Evolutionary conservation across 164 flowering plant species (phyloP), one percentile per base, ranked within the genome.

Genomic region (Tetrastigma voinierianum): DNA sequence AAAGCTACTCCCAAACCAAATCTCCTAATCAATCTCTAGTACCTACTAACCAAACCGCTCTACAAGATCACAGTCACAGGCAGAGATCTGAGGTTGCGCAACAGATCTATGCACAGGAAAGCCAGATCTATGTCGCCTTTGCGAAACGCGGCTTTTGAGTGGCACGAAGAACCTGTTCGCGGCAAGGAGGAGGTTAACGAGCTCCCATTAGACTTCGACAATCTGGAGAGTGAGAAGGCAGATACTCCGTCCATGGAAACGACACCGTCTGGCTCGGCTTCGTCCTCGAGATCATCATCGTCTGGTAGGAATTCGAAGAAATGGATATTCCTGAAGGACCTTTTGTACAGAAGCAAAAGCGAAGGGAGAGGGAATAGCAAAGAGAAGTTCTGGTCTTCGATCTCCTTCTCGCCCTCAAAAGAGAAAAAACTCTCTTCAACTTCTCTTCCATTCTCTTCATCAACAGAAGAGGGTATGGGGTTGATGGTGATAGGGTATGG

Each of bases 61-160:
- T 52, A 60, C 54, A 59, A 53, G 2, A 67, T 10, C 48, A 59
- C 19, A 40, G 14, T 40, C 52, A 24, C 62, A 74, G 90, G 90
- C 45, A 80, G 90, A 71, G 86, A 83, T 77, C 75, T 80, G 55
- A 76, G 76, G 58, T 58, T 68, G 7, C 69, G 84, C 3, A 78
- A 58, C 62, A 71, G 82, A 70, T 85, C 86, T 52, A n/a, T 80
- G 8, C 87, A 77, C 57, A 65, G 90, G 25, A 73, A 83, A 48
- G 61, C 87, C 44, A 82, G 90, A 84, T 89, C 95, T 23, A 60
- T 86, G 59, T 86, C 91, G 56, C 91, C 90, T 23, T 23, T 80
- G 15, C 58, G 87, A 47, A 74, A 60, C 61, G 19, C 71, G 13
- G 51, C 49, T 21, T 66, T 75, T 25, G 64, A 71, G 56, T 71